phyloP scores from a whole-genome alignment of 768 basidiomycete genomes.

The Suillus subaureus region DNA sequence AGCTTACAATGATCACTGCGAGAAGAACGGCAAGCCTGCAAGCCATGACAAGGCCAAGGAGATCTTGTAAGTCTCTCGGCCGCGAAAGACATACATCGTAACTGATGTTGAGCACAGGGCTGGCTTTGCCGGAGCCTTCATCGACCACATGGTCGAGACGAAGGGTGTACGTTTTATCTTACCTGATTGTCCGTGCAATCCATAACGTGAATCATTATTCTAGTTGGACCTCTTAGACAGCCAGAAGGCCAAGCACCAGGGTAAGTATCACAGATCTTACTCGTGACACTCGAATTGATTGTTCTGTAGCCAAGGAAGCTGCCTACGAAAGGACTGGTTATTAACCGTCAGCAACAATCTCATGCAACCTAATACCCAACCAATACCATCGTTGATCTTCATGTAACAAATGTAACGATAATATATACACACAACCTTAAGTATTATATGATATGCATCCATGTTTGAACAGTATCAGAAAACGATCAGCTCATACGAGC shows the following conservation, averaged over 20 bases:
- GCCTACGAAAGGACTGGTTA: neutral
- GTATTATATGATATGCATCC: neutral
- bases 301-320: constrained; percentile 15
- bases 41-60: constrained; percentile 61
- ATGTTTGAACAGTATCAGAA: neutral
- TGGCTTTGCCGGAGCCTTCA: constrained; percentile 53
- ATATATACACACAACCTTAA: neutral
- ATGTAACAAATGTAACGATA: constrained; percentile 1
- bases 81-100: neutral
- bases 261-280: constrained; percentile 20
- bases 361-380: neutral
- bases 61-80: constrained; percentile 38
- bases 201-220: neutral
- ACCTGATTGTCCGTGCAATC: neutral
- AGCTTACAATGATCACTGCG: constrained; percentile 58
- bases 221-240: constrained; percentile 49
- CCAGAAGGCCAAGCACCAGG: constrained; percentile 43
- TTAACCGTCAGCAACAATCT: neutral
- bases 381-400: neutral
- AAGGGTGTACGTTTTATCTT: constrained; percentile 45
- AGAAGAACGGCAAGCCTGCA: constrained; percentile 47
- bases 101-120: constrained; percentile 38
- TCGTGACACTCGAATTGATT: neutral
- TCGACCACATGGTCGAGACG: constrained; percentile 58
- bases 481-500: neutral